Conservation (phyloP, 78 protist species). For the Dictyostelium brefeldianum region DNA sequence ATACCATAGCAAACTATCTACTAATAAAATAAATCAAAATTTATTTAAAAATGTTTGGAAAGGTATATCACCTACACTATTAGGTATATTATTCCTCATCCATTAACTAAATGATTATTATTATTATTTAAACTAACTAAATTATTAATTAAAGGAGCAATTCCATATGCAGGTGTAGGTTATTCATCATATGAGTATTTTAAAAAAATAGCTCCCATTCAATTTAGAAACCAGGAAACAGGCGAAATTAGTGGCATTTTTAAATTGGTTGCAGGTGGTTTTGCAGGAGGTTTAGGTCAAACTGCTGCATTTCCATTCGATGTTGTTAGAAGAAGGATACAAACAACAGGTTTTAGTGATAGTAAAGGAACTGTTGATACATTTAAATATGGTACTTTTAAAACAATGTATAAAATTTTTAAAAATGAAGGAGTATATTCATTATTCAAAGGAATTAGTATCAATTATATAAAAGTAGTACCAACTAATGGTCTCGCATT, state of each 20-base stretch:
- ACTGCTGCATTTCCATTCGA: constrained; percentile 91
- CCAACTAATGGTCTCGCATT: constrained; percentile 68
- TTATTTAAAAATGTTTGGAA: constrained; percentile 41
- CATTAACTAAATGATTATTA: too few relatives aligned
- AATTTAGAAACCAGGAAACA: background rate
- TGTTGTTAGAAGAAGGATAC: constrained; percentile 92
- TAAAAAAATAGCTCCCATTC: constrained; percentile 40
- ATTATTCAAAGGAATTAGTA: constrained; percentile 43
- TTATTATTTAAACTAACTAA: too few relatives aligned
- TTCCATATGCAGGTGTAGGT: constrained; percentile 94
- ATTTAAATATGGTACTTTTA: constrained; percentile 14
- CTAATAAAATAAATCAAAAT: background rate
- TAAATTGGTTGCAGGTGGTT: constrained; percentile 85
- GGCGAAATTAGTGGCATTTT: constrained; percentile 16
- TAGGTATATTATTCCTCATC: too few relatives aligned
- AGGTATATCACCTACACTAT: constrained; percentile 74
- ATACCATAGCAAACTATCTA: too few relatives aligned
- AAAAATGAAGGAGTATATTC: background rate
- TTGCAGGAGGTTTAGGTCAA: constrained; percentile 92
- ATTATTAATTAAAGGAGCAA: too few relatives aligned
- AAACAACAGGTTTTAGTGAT: constrained; percentile 79
- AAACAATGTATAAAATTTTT: background rate
- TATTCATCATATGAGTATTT: constrained; percentile 90
- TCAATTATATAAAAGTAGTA: constrained; percentile 51
- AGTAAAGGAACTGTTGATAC: constrained; percentile 37